Evolutionary conservation across 805 yeast genomes (phyloP).

Genomic region (Ogataea zsoltii): DNA sequence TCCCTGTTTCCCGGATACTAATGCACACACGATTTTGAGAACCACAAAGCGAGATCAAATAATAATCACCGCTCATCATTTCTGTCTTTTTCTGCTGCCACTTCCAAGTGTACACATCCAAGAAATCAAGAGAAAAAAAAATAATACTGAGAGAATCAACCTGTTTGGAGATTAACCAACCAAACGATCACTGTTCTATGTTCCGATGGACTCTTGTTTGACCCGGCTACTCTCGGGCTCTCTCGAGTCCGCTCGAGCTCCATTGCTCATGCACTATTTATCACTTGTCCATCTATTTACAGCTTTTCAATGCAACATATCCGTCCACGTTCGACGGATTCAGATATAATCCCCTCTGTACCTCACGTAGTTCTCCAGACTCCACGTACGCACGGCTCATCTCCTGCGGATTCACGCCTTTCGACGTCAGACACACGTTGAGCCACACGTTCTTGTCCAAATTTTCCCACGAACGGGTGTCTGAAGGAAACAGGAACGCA

Average conservation of each 20-base stretch:
- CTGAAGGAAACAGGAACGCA: constrained; percentile 74
- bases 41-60: no score
- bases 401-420: constrained; percentile 49
- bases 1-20: no score
- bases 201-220: not conserved
- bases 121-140: no score
- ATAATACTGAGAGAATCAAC: no score
- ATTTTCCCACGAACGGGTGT: constrained; percentile 67
- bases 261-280: no score
- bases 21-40: no score
- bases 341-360: constrained; percentile 69
- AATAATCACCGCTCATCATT: not conserved
- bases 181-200: no score
- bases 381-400: constrained; percentile 53
- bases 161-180: no score
- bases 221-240: not conserved
- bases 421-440: constrained; percentile 53
- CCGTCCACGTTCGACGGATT: constrained; percentile 51
- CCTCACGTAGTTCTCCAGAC: constrained; percentile 49
- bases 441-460: constrained; percentile 58
- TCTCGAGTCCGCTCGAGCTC: not conserved
- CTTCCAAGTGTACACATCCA: no score
- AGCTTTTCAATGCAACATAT: constrained; percentile 17
- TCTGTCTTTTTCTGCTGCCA: not conserved
- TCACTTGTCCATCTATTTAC: not conserved